A percentile compares a stretch with the other conserved stretches of the same genome.
Conservation (phyloP, 495 filamentous ascomycete species). For the Patellaria atrata region DNA sequence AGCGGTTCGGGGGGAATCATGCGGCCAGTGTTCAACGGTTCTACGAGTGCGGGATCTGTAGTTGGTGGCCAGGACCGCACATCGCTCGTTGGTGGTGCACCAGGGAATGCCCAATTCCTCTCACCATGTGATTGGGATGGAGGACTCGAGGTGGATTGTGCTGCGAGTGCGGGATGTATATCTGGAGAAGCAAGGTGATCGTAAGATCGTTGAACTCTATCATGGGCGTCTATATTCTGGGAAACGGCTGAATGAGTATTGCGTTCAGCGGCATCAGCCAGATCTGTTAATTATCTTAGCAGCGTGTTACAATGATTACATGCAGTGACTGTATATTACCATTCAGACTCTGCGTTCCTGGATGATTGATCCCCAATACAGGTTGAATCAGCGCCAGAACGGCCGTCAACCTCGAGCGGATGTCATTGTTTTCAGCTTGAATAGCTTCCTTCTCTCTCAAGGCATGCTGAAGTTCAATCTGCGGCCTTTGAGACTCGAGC, state of each 20-base stretch:
- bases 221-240: too few relatives aligned
- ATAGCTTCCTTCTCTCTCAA: conserved; percentile 54
- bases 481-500: conserved; percentile 48
- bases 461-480: conserved; percentile 59
- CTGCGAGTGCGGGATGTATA: too few relatives aligned
- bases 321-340: conserved; percentile 13
- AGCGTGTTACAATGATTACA: neutral
- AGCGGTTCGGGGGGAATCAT: too few relatives aligned
- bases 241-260: conserved; percentile 7
- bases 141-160: too few relatives aligned
- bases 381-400: conserved; percentile 54
- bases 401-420: conserved; percentile 44
- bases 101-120: conserved; percentile 17
- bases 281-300: conserved; percentile 15
- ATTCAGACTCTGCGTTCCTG: conserved; percentile 23
- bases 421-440: conserved; percentile 54
- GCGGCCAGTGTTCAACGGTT: conserved; percentile 45
- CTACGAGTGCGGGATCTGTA: conserved; percentile 21
- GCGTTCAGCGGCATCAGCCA: conserved; percentile 19
- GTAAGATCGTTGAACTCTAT: neutral
- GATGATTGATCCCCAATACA: conserved; percentile 32
- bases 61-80: conserved; percentile 16
- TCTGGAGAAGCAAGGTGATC: too few relatives aligned
- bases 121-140: too few relatives aligned
- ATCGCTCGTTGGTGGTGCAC: conserved; percentile 16